A percentile compares a stretch with the other conserved stretches of the same genome.
phyloP scores from a whole-genome alignment of 768 basidiomycete genomes.

The Chalciporus chontae region DNA sequence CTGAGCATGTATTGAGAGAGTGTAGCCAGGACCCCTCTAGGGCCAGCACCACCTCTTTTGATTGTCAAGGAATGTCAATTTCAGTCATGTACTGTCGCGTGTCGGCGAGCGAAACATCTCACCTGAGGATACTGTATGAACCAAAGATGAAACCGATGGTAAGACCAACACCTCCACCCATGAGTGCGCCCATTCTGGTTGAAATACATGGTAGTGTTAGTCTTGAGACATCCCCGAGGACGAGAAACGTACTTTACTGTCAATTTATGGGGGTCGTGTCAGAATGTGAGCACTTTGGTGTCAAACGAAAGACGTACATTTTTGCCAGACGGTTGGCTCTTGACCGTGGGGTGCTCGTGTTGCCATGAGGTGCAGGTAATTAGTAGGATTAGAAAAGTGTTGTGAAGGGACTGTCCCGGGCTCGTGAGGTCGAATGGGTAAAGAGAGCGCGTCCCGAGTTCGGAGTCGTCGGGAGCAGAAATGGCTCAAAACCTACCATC shows the following conservation, averaged over 20 bases:
- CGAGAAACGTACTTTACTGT: conserved; percentile 56
- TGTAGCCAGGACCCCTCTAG: conserved; percentile 84
- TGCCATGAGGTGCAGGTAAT: conserved; percentile 19
- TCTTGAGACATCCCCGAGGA: conserved; percentile 1
- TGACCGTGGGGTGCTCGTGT: conserved; percentile 36
- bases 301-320: conserved; percentile 45
- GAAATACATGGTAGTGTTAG: conserved; percentile 9
- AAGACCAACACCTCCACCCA: conserved; percentile 91
- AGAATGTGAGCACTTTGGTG: not conserved
- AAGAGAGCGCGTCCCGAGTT: too few species aligned
- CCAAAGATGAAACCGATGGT: conserved; percentile 99
- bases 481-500: conserved; percentile 34
- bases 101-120: conserved; percentile 21
- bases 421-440: not conserved
- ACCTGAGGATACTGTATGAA: conserved; percentile 88
- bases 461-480: not conserved
- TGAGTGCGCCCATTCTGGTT: conserved; percentile 85
- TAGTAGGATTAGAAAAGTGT: not conserved
- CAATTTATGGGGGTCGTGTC: conserved; percentile 4
- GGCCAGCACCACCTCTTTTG: conserved; percentile 82
- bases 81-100: conserved; percentile 2
- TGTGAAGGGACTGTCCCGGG: not conserved
- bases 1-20: conserved; percentile 98
- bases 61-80: not conserved
- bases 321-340: conserved; percentile 71